Base-by-base conservation (phyloP, 176 grass and related monocot species). In the Urochloa ruziziensis region DNA sequence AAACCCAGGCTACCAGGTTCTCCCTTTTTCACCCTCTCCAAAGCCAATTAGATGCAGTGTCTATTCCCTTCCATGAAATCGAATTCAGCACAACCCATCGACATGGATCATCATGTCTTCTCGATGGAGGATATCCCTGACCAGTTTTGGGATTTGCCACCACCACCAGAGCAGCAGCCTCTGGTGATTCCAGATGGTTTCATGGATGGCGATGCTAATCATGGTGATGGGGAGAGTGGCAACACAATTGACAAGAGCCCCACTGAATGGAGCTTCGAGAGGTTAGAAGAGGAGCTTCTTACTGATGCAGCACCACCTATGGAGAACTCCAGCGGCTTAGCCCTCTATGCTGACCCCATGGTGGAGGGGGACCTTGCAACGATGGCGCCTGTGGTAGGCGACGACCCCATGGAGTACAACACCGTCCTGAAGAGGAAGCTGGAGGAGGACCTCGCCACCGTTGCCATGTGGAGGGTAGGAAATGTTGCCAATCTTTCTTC, bases 391-490 rank as follows among this genome's bases (percentile, higher is more conserved):
- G 16, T 4, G n/a, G 51, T 6, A n/a, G 40, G n/a, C 80, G 33
- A 39, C 19, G 88, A 94, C 39, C 88, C 92, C 1, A 18, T 87
- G 73, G 88, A 90, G 56, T 91, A 92, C 79, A 91, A 89, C 21
- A 58, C 80, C 62, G 53, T 92, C 61, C 80, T 92, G 19, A 94
- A 87, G 84, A 68, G 71, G 63, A 86, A 92, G 77, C 54, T 97
- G 27, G 92, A 94, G 19, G 83, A 73, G 69, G 91, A 94, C 47
- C 89, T 93, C 32, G 87, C 86, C 16, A 78, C 88, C 17, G 83
- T 94, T 36, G 88, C 88, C 39, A 87, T 97, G 90, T 92, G 88
- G 79, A 85, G 88, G 92, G 94, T 97, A 90, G n/a, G n/a, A n/a
- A 16, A 0, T 28, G 15, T 53, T 33, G 4, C 13, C 0, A 11